phyloP scores from a whole-genome alignment of 345 rosid species.

The Populus tremula region DNA sequence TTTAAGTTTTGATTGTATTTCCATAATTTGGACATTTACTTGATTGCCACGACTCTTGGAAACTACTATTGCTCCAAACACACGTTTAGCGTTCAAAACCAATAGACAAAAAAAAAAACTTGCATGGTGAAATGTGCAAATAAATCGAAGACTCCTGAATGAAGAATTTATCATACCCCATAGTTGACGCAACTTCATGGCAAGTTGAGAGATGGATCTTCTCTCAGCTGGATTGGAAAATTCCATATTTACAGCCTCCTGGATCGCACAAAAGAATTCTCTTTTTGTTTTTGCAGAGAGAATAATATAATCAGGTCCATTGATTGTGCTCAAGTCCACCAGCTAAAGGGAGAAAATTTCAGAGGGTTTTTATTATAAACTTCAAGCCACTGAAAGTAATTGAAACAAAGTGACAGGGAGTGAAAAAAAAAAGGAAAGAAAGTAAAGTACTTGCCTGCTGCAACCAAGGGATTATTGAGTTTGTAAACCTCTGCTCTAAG shows the following conservation, averaged over 20 bases:
- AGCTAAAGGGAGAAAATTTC: conserved; percentile 43
- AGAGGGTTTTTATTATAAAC: not conserved
- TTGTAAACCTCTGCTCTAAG: conserved; percentile 62
- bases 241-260: conserved; percentile 67
- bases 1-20: no score
- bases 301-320: conserved; percentile 63
- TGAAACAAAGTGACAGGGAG: not conserved
- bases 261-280: conserved; percentile 65
- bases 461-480: conserved; percentile 76
- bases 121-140: not conserved
- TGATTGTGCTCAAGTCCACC: conserved; percentile 62
- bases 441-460: conserved; percentile 61
- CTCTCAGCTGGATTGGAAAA: conserved; percentile 60
- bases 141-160: not conserved
- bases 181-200: conserved; percentile 60
- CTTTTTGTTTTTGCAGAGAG: conserved; percentile 58
- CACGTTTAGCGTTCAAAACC: no score
- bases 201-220: conserved; percentile 64
- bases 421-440: not conserved
- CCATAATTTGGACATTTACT: no score
- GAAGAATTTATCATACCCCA: conserved; percentile 60
- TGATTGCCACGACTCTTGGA: no score
- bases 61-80: no score
- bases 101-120: no score
- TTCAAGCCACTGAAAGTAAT: not conserved